A percentile compares a stretch with the other conserved stretches of the same genome.
Evolutionary conservation across 257 asterid genomes (phyloP).

Genomic region (Mitragyna speciosa): DNA sequence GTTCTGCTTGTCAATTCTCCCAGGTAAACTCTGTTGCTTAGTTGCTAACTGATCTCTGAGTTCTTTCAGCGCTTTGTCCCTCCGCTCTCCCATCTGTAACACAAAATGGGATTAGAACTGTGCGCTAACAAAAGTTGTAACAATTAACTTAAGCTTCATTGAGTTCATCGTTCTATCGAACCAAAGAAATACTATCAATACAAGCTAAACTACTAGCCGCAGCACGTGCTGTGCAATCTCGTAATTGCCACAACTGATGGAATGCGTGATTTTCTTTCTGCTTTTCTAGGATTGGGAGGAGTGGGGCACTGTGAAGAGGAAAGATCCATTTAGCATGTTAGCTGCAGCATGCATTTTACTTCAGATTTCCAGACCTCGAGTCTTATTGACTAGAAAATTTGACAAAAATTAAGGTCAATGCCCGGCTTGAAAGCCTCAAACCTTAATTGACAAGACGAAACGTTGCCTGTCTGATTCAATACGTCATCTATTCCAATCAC

Average conservation of each 20-base stretch:
- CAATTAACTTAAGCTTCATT: not conserved
- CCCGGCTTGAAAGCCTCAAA: not conserved
- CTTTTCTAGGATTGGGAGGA: not conserved
- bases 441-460: too few species aligned
- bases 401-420: not conserved
- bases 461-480: not conserved
- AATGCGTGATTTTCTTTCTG: not conserved
- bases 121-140: not conserved
- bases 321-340: not conserved
- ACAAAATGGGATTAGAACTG: not conserved
- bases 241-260: too few species aligned
- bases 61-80: conserved; percentile 78
- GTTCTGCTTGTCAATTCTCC: conserved; percentile 44
- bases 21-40: conserved; percentile 38
- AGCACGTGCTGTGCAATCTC: not conserved
- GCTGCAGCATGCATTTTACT: not conserved
- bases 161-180: too few species aligned
- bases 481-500: not conserved
- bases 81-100: conserved; percentile 80
- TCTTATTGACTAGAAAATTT: not conserved
- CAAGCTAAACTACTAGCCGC: not conserved
- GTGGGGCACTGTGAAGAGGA: not conserved
- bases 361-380: not conserved
- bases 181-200: too few species aligned
- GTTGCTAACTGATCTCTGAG: conserved; percentile 56